Base-by-base conservation (phyloP, 371 early-diverging fungal species). In the Mucor plumbeus region DNA sequence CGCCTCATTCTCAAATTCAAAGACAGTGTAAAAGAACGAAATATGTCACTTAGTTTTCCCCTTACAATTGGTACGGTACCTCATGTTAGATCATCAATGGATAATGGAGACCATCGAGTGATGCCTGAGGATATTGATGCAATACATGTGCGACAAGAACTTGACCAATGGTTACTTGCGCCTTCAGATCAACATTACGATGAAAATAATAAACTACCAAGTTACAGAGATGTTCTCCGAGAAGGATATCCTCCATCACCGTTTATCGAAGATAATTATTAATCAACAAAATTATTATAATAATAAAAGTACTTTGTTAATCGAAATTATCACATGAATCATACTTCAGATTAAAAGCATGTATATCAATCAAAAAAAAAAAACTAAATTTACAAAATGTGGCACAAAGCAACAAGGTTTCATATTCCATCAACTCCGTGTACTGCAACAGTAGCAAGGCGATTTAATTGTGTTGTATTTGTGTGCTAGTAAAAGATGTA, bases 161-260 rank as follows among this genome's bases (percentile, higher is more conserved):
- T 63, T n/a, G 63, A 63, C 31, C 59, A 56, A 50, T 68, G 68
- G 63, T 8, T 61, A 13, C 34, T 55, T 36, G 21, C 38, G 1
- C 19, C 67, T 5, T n/a, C 47, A 40, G 59, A 59, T 21, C 35
- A 38, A 19, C 38, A 57, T 5, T 44, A 41, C 14, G 55, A 67
- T 9, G 67, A 59, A 4, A 43, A 19, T 9, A 53, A 53, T 35
- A 59, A 54, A 33, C 34, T 68, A 21, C 72, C 72, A 9, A 68
- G 65, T 17, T 72, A 72, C 47, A 19, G 39, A 19, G 65, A 68
- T 15, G 72, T 39, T 10, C 17, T 72, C 4, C 38, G 34, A 9
- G 72, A 72, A 43, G 72, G 68, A 26, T 50, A 61, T 34, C 72
- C 72, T 1, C 72, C 72, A 17, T 72, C 68, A 8, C 65, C 68